Evolutionary conservation across 2,329 filamentous ascomycete genomes (phyloP), one percentile per base, ranked within the genome.

Genomic region (Lasiodiplodia citricola): DNA sequence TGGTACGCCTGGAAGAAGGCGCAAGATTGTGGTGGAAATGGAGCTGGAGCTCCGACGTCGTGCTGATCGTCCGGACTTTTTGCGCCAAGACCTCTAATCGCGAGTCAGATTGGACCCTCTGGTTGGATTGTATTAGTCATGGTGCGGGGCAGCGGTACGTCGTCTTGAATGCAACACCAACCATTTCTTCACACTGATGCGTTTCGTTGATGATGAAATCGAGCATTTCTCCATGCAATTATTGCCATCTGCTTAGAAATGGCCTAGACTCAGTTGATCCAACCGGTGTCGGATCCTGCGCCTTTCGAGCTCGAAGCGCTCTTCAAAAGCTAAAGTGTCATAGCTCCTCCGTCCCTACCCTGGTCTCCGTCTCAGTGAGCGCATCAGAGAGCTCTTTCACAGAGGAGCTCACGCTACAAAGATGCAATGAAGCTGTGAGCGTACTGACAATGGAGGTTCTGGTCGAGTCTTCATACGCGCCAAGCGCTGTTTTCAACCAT

Each of bases 1-100:
- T 18, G 38, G 64, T 38, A 66, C 16, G 31, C 31, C 38, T 47
- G 23, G 28, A 31, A 47, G 44, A 14, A 23, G 41, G 14, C n/a
- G 55, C 23, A 47, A n/a, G n/a, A 28, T 23, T 63, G 47, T 50
- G 16, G 44, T 37, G 41, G 18, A 5, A 35, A 25, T 18, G 44
- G 16, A 37, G 60, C 60, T 51, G 28, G 16, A 64, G 60, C 60
- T 52, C 16, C 60, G 47, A 25, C 44, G 60, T 35, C 47, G 58
- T 37, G 44, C 52, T 21, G 60, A 52, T 64, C 60, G 60, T 64
- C 60, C 60, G 47, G 60, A 64, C 60, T 64, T 64, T 64, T 64
- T 64, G 60, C 60, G 60, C 60, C 60, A 64, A 64, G 60, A 64
- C 2, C 38, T 11, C 35, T 13, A 23, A 13, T 2, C 10, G 31